Evolutionary conservation across 306 rosid genomes (phyloP), one percentile per base, ranked within the genome.

Genomic region (Betula pendula): DNA sequence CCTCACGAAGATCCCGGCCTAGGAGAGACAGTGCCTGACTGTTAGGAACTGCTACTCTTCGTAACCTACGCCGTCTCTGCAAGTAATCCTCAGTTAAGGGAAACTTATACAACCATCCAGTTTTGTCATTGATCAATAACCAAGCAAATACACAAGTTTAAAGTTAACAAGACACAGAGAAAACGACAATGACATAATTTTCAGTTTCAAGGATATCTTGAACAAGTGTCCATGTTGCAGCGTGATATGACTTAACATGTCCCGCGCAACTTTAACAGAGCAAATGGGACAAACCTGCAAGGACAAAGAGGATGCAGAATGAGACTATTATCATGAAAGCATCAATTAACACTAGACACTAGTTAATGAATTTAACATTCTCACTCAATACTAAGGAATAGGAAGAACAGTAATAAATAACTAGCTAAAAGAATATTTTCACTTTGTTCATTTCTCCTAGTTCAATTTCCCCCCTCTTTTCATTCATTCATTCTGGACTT

Each of bases 1-100:
- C 96, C 86, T 96, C 99, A 7, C 98, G 97, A 80, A 96, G 97
- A 85, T 96, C 99, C 73, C 99, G 91, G 43, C 98, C 90, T 78
- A 92, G 85, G 24, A 96, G 91, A 50, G 92, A 86, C 53, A 89
- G 69, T 6, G 92, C 87, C 60, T 88, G 98, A 79, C 93, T 88
- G 86, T 83, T 92, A 17, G 99, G 99, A 77, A 91, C 73, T 20
- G 94, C 93, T 68, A 92, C 96, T 81, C 88, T 96, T 3, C 96
- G 89, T 75, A 91, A 83, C 80, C 97, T 91, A 81, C 93, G 92
- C 49, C 93, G 87, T 84, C 98, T 86, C 93, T 96, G 99, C 72
- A 89, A 53, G 99, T 95, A 78, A 70, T 87, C 84, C 69, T 87
- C 70, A 68, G 94, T 92, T 72, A 95, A 91, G 79, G 90, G 68